Evolutionary conservation across 345 rosid genomes (phyloP).

Genomic region (Gossypium longicalyx): DNA sequence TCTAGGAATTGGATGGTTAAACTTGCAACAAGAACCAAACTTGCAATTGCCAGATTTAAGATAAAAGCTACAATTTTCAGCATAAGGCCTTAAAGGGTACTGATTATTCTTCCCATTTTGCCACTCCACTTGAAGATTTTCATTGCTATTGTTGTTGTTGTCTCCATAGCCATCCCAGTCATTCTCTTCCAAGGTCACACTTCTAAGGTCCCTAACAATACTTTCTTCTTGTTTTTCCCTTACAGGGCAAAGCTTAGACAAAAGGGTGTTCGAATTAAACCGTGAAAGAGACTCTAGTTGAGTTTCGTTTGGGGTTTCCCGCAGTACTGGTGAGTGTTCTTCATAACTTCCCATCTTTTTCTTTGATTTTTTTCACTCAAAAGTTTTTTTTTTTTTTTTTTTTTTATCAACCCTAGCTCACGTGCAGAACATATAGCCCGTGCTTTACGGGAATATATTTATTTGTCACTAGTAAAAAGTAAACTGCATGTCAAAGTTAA

Average conservation of each 20-base stretch:
- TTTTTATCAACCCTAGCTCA: not conserved
- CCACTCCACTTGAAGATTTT: not conserved
- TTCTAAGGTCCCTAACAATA: conserved; percentile 3
- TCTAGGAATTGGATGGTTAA: not conserved
- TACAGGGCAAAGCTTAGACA: not conserved
- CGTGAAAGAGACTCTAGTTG: not conserved
- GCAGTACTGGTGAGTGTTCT: not conserved
- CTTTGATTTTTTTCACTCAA: not conserved
- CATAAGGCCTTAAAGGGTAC: conserved; percentile 20
- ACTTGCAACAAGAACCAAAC: conserved; percentile 19
- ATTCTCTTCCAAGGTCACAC: conserved; percentile 2
- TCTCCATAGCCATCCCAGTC: not conserved
- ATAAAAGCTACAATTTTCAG: conserved; percentile 19
- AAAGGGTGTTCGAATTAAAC: not conserved
- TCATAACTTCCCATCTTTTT: conserved; percentile 4
- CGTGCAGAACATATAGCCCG: not conserved
- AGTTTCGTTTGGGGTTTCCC: conserved; percentile 7
- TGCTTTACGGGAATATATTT: no score
- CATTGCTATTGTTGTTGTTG: not conserved
- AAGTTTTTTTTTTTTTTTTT: not conserved
- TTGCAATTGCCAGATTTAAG: conserved; percentile 18
- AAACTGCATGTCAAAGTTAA: no score
- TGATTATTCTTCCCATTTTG: not conserved
- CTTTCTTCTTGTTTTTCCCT: not conserved
- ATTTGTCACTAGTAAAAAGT: no score